Evolutionary conservation across 805 yeast species (phyloP).

Genomic region (Metschnikowia noctiluminum): DNA sequence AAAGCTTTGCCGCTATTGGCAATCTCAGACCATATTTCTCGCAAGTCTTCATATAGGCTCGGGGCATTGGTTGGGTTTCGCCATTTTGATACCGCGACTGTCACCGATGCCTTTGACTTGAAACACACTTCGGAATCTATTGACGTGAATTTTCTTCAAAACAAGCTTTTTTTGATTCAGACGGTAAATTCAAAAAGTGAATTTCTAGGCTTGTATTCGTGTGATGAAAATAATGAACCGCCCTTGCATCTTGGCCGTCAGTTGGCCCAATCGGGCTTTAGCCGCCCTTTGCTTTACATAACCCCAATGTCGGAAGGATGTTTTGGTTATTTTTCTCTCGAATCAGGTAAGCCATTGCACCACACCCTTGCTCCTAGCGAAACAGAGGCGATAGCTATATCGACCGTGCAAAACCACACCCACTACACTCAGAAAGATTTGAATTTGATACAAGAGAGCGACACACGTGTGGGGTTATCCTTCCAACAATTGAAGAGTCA

Average conservation of each 20-base stretch:
- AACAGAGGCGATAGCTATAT: constrained; percentile 31
- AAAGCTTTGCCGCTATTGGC: constrained; percentile 30
- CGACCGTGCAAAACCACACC: constrained; percentile 28
- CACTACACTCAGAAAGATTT: constrained; percentile 20
- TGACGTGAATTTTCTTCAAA: constrained; percentile 24
- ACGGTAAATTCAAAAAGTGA: constrained; percentile 26
- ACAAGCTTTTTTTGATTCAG: constrained; percentile 26
- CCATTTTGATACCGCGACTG: constrained; percentile 4
- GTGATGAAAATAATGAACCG: constrained; percentile 3
- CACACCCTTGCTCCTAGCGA: constrained; percentile 25
- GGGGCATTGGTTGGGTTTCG: constrained; percentile 31
- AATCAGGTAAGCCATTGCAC: constrained; percentile 8
- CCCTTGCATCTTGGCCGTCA: constrained; percentile 11
- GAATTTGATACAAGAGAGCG: constrained; percentile 9
- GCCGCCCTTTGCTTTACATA: constrained; percentile 10
- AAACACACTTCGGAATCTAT: constrained; percentile 15
- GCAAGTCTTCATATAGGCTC: constrained; percentile 17
- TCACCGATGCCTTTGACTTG: constrained; percentile 32
- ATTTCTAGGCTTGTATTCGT: constrained; percentile 32
- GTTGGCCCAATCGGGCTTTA: constrained; percentile 5
- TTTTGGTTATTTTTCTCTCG: constrained; percentile 7
- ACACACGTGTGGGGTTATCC: constrained; percentile 13
- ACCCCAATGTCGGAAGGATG: constrained; percentile 2
- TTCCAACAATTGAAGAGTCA: constrained; percentile 24
- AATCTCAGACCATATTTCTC: constrained; percentile 28